Evolutionary conservation across 768 basidiomycete species (phyloP), one percentile per base, ranked within the genome.

Genomic region (Macrolepiota albuminosa): DNA sequence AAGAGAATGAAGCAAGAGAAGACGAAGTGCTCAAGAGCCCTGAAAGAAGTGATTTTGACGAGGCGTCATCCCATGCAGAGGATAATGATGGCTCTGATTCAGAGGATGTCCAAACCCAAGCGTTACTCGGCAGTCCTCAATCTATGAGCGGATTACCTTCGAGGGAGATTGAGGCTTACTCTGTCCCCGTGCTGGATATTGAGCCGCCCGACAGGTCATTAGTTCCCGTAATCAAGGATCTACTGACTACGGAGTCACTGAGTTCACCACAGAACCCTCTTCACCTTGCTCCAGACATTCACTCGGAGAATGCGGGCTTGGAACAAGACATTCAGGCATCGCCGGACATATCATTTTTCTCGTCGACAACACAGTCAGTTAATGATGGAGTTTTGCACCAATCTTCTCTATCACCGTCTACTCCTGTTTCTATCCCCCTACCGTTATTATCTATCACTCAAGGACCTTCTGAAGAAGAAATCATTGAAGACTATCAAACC

Each of bases 1-100:
- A 64, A 0, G 72, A 72, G 1, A 70, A 69, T 10, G 69, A 59
- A 21, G 64, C 57, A 33, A 58, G 50, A 29, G 63, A 63, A 14
- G 64, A 61, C 37, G 62, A 57, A 36, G 50, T 21, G 24, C 50
- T 45, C 47, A 61, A 48, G 53, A 50, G 53, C 55, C 29, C 24
- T 14, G 53, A 43, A 40, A 39, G 53, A 40, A 48, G 48, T 39
- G 48, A 50, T 51, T 9, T 50, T 5, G 54, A 34, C 34, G 59
- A 56, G 5, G 40, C 6, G 29, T 43, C 40, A 21, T 54, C 39
- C 13, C 16, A 33, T 42, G 40, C 29, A 10, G 40, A 54, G 11
- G 54, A 43, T 11, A n/a, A 18, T 21, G 54, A 54, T 3, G 11
- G 14, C n/a, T 37, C 48, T 8, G 68, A 65, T n/a, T 43, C 53